phyloP scores from a whole-genome alignment of 495 filamentous ascomycete species.

The Diplogelasinospora grovesii region DNA sequence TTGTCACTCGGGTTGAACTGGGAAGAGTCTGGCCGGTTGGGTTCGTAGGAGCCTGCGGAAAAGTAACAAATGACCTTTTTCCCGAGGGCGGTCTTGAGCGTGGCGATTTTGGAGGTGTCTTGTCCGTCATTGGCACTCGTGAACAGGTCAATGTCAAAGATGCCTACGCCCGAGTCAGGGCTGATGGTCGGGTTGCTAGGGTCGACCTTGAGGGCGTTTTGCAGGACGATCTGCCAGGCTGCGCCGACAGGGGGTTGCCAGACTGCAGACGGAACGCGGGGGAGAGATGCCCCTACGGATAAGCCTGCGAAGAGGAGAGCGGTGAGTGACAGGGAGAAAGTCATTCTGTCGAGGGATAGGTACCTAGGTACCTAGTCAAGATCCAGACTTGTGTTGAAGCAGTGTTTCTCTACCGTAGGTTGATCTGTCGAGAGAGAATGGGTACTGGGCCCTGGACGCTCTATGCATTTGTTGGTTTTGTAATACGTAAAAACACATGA shows the following conservation, averaged over 20 bases:
- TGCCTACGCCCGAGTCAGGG: slow-evolving; percentile 22
- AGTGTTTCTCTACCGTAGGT: no score
- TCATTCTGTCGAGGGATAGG: no score
- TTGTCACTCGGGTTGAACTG: slow-evolving; percentile 47
- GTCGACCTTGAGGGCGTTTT: slow-evolving; percentile 27
- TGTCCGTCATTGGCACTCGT: no score
- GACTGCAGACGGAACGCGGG: slow-evolving; percentile 7
- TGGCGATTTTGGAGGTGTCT: slow-evolving; percentile 14
- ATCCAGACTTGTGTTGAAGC: no score
- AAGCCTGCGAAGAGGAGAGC: no score
- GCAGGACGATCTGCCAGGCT: slow-evolving; percentile 26
- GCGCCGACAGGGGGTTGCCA: slow-evolving; percentile 16
- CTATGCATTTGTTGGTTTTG: no score
- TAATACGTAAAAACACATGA: no score
- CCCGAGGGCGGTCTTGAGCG: slow-evolving; percentile 19
- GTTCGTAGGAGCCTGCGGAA: slow-evolving; percentile 55
- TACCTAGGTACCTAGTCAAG: no score
- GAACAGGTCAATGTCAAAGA: slow-evolving; percentile 27
- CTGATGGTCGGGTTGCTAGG: slow-evolving; percentile 18
- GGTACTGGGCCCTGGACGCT: no score
- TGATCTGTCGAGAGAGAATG: no score
- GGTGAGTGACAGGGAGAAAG: no score
- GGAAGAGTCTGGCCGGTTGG: slow-evolving; percentile 48
- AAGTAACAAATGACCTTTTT: slow-evolving; percentile 64
- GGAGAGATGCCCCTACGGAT: no score